A percentile compares a stretch with the other conserved stretches of the same genome.
Conservation (phyloP, 441 rosid species). For the Bocquillonia castaneifolia region DNA sequence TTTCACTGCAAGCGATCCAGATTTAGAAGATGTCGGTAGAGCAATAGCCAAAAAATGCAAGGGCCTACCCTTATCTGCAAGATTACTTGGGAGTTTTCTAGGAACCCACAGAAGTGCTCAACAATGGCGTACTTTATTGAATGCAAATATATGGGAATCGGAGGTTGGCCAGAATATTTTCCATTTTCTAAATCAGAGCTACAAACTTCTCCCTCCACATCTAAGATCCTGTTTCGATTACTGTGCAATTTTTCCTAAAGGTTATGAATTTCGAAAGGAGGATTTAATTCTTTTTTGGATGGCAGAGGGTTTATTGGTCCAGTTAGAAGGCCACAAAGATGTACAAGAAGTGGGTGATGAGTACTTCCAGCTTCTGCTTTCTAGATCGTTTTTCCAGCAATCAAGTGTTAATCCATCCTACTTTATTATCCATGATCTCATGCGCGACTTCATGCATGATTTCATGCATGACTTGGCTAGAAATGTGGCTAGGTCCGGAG, state of each 20-base stretch:
- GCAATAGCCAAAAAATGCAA: conserved; percentile 26
- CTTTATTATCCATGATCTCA: neutral
- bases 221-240: conserved; percentile 10
- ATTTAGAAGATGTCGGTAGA: conserved; percentile 17
- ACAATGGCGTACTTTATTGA: conserved; percentile 25
- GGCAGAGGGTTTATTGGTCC: neutral
- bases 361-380: conserved; percentile 19
- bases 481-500: conserved; percentile 3
- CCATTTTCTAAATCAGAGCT: conserved; percentile 29
- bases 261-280: neutral
- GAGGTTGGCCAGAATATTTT: conserved; percentile 9
- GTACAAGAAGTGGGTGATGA: conserved; percentile 1
- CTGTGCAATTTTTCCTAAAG: neutral
- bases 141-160: conserved; percentile 21
- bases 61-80: conserved; percentile 33
- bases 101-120: conserved; percentile 3
- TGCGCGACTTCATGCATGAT: too few species aligned
- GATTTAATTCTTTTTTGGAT: neutral
- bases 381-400: conserved; percentile 20
- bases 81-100: conserved; percentile 25
- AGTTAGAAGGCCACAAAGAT: neutral
- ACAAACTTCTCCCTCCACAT: conserved; percentile 26
- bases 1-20: neutral
- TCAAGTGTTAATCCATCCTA: conserved; percentile 4
- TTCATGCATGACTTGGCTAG: conserved; percentile 10